Evolutionary conservation across 2,329 filamentous ascomycete species (phyloP), one percentile per base, ranked within the genome.

Genomic region (Thelonectria rubi): DNA sequence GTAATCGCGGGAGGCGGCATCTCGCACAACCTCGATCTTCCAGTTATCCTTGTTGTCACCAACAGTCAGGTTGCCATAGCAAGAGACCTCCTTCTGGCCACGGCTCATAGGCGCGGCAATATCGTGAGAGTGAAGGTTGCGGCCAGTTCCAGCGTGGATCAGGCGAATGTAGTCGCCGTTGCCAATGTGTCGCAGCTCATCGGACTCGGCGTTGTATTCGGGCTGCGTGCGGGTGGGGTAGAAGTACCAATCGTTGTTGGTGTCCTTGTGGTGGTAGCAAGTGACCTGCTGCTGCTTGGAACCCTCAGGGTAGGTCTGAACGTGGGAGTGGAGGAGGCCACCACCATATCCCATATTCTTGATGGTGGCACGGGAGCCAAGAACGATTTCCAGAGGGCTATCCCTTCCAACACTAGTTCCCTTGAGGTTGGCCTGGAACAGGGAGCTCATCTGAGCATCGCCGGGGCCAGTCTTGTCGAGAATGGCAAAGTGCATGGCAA

Each of bases 261-360:
- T 86, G 82, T 99, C 95, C 78, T 99, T 99, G 84, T 99, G 95
- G 80, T 99, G 95, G 80, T 99, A 99, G 84, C 96, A 99, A 65
- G 95, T 99, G 64, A 99, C 90, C 77, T 99, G 95, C 79, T 99
- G 96, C 80, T 99, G 95, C 54, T 81, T 82, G 39, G 95, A 98
- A 32, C 94, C 95, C 75, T 97, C 94, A 0, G 94, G 94, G 76
- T 93, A 98, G 9, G 93, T 97, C 80, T 98, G 94, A 64, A 97
- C 87, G 82, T 98, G 95, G 43, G 94, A 97, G 80, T 98, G 94
- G 47, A 98, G 88, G 37, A 99, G 88, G 76, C 95, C 95, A 74
- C 95, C 95, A 62, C 95, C 95, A 72, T 99, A 99, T 32, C 95
- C 95, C 95, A 98, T 99, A 77, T 99, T 99, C 85, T 99, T 99